Percentiles rank a stretch among this genome's conserved stretches.
These are phyloP conservation scores for Atkinsonella hypoxylon DNA, from an alignment of 2,329 filamentous ascomycete species.

Conservation along the genomic window DNA sequence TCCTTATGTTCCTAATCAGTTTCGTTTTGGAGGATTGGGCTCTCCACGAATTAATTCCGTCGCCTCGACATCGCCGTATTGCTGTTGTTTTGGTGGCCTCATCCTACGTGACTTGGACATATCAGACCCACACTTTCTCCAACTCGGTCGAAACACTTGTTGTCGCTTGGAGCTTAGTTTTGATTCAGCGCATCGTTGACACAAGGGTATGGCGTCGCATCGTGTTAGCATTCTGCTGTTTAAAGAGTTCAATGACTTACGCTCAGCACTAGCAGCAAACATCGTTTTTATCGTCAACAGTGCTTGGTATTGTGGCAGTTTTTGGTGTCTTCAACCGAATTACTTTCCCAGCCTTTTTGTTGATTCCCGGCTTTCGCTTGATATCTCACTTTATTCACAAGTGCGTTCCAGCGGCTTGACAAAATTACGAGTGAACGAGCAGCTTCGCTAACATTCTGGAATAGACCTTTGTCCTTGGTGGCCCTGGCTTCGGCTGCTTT, in stretches of 20 bases:
- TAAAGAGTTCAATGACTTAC: conserved; percentile 13
- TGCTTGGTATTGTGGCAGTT: conserved; percentile 70
- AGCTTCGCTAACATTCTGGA: conserved; percentile 10
- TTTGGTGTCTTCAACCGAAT: conserved; percentile 93
- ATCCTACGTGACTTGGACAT: conserved; percentile 97
- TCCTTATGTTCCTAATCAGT: conserved; percentile 88
- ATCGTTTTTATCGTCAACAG: conserved; percentile 60
- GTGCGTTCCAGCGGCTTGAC: conserved; percentile 34
- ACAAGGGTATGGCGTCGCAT: conserved; percentile 49
- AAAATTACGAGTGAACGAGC: too few relatives aligned
- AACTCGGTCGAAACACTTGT: conserved; percentile 92
- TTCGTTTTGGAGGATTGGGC: conserved; percentile 98
- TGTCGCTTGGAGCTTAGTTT: conserved; percentile 84
- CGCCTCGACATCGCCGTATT: conserved; percentile 56
- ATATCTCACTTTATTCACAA: conserved; percentile 76
- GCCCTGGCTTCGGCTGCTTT: conserved; percentile 53
- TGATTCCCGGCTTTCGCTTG: conserved; percentile 72
- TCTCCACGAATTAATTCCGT: conserved; percentile 77
- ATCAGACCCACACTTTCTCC: conserved; percentile 96
- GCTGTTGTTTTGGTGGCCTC: conserved; percentile 82
- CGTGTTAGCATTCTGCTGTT: conserved; percentile 4
- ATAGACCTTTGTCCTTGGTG: conserved; percentile 47
- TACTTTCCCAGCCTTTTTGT: conserved; percentile 86
- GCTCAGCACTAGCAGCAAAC: conserved; percentile 49
- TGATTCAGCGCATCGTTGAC: conserved; percentile 76